Conservation (phyloP, 2,329 filamentous ascomycete genomes). For the Hirsutella thompsonii region DNA sequence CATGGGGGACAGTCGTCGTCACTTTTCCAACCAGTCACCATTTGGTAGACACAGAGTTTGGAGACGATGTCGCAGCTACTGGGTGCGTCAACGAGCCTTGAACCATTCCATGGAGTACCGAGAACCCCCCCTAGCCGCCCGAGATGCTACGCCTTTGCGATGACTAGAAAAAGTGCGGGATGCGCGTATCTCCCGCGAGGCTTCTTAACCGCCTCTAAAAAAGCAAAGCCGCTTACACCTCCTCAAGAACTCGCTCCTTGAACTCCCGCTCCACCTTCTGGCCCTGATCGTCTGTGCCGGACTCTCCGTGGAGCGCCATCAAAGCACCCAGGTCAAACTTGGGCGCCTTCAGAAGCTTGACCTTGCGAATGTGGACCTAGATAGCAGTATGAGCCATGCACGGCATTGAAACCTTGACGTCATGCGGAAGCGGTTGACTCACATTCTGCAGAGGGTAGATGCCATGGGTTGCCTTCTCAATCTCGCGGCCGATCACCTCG, state of each 20-base stretch:
- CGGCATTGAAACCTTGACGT: no score
- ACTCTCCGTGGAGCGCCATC: slow-evolving; percentile 95
- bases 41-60: no score
- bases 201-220: slow-evolving; percentile 17
- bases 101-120: slow-evolving; percentile 24
- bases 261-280: slow-evolving; percentile 99
- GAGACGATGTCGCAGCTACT: no score
- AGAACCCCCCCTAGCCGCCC: slow-evolving; percentile 27
- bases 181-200: slow-evolving; percentile 19
- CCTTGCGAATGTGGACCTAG: slow-evolving; percentile 98
- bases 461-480: slow-evolving; percentile 98
- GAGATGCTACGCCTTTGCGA: slow-evolving; percentile 30
- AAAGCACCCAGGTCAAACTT: slow-evolving; percentile 98
- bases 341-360: slow-evolving; percentile 96
- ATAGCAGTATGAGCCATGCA: no score
- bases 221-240: slow-evolving; percentile 55
- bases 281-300: slow-evolving; percentile 86
- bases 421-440: slow-evolving; percentile 21
- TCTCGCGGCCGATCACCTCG: slow-evolving; percentile 98
- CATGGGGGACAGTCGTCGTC: no score
- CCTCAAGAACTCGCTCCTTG: slow-evolving; percentile 93
- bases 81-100: slow-evolving; percentile 15
- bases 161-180: slow-evolving; percentile 27
- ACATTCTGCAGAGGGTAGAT: slow-evolving; percentile 99
- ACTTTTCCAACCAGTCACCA: no score